Evolutionary conservation across 108 stramenopile species (phyloP), one percentile per base, ranked within the genome.

Genomic region (Thalassiosira profunda): DNA sequence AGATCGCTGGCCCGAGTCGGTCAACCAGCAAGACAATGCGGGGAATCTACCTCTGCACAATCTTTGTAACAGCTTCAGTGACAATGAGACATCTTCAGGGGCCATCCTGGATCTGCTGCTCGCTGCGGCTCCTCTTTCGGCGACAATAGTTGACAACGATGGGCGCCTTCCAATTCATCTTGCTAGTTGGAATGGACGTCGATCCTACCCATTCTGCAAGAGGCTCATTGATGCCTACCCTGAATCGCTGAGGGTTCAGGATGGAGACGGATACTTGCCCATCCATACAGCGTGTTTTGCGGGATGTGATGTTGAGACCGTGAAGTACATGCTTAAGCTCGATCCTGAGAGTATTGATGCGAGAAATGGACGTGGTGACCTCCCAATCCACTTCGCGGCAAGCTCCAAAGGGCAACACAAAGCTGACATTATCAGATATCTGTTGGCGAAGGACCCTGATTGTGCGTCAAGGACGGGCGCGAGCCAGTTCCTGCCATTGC

Each of bases 141-240:
- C 29, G 15, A 12, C 3, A 15, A 12, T 28, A 2, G 49, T 20
- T 18, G 4, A 20, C 11, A 12, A 51, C 11, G 5, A 12, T 6
- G 49, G 49, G 14, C 2, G 2, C 5, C 49, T 51, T 6, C 49
- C 49, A 51, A 6, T 51, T 51, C 49, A 51, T 51, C 5, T 17
- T 2, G 49, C 49, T 12, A 23, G 20, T 48, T 2, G 4, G 2
- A 21, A 51, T n/a, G n/a, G n/a, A n/a, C n/a, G n/a, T 28, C 25
- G 14, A 21, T 51, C 49, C 5, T 12, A 24, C 29, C 26, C 25
- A 51, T 51, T 51, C 49, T 51, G 49, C 49, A 51, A 51, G 29
- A 21, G 4, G 4, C 5, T 51, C 12, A 51, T 51, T 18, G 2
- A 51, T 51, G 11, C 49, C 1, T 18, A 21, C 21, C 49, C 49